These are phyloP conservation scores for Pythium rhizo-oryzae DNA, from an alignment of 352 stramenopile species.

Conservation along the genomic window DNA sequence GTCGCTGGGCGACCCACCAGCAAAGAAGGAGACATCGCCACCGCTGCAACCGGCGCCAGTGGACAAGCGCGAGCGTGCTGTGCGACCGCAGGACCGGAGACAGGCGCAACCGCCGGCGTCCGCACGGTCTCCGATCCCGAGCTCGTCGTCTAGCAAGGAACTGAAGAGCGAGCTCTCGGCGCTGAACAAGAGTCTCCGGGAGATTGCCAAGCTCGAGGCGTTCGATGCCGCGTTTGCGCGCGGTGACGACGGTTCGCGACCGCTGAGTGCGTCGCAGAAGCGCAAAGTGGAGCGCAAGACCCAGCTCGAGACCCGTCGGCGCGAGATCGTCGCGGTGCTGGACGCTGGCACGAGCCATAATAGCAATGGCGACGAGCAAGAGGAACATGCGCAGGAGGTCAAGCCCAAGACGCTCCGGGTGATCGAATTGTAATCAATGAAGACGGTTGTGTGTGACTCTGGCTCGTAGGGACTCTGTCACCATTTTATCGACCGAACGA, in stretches of 20 bases:
- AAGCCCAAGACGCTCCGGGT: slow-evolving; percentile 24
- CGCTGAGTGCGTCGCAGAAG: slow-evolving; percentile 26
- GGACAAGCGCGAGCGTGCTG: neutral
- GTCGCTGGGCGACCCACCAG: slow-evolving; percentile 22
- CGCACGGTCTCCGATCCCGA: neutral
- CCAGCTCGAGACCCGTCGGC: slow-evolving; percentile 29
- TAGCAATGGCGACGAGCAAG: neutral
- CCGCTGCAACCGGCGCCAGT: neutral
- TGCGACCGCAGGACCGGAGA: neutral
- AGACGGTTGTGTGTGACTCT: no score
- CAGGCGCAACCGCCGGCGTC: no score
- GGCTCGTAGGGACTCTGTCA: no score
- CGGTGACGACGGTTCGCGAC: slow-evolving; percentile 12
- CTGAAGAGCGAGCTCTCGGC: slow-evolving; percentile 56
- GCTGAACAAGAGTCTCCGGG: slow-evolving; percentile 50
- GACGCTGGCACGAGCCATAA: neutral
- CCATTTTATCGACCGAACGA: no score
- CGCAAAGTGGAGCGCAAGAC: slow-evolving; percentile 24
- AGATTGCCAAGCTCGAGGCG: slow-evolving; percentile 39
- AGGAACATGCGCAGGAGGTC: neutral
- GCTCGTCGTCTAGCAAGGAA: neutral
- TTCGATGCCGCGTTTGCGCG: slow-evolving; percentile 18
- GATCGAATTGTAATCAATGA: slow-evolving; percentile 23
- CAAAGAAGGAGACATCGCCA: neutral
- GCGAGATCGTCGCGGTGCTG: slow-evolving; percentile 17